Percentiles rank a stretch among this genome's conserved stretches.
Evolutionary conservation across 495 filamentous ascomycete species (phyloP).

Genomic region (Trypethelium eluteriae): DNA sequence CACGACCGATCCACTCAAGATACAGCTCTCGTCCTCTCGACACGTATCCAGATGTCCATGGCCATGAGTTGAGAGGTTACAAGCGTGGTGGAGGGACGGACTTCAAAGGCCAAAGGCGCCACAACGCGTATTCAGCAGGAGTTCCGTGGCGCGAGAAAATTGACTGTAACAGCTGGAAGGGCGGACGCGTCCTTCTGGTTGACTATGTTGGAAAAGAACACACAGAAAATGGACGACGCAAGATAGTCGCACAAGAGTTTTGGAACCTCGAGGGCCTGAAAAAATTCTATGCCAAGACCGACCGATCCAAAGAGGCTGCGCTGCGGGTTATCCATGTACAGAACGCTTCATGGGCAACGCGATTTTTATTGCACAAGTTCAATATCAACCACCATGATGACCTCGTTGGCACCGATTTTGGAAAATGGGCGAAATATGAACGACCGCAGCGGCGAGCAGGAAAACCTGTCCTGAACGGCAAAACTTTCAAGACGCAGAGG

Average conservation of each 20-base stretch:
- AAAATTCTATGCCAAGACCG: constrained; percentile 37
- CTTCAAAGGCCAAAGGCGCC: not conserved
- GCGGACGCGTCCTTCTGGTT: constrained; percentile 31
- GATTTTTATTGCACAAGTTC: constrained; percentile 47
- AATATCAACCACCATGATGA: constrained; percentile 44
- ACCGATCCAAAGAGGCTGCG: constrained; percentile 33
- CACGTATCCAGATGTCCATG: not conserved
- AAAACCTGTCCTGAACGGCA: constrained; percentile 45
- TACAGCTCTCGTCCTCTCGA: not conserved
- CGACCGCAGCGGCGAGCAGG: constrained; percentile 41
- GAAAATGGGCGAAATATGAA: constrained; percentile 42
- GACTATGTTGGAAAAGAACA: constrained; percentile 28
- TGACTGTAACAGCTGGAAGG: not conserved
- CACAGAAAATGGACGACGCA: constrained; percentile 30
- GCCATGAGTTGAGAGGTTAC: not conserved
- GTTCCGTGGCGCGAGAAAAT: constrained; percentile 2
- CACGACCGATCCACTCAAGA: not conserved
- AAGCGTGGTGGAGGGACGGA: not conserved
- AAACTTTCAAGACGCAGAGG: constrained; percentile 42
- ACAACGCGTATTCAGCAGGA: not conserved
- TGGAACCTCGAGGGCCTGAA: constrained; percentile 37
- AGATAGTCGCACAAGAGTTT: constrained; percentile 45
- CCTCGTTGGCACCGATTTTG: constrained; percentile 44
- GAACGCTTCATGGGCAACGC: constrained; percentile 46
- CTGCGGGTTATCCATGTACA: constrained; percentile 50